Evolutionary conservation across 2,329 filamentous ascomycete species (phyloP), one percentile per base, ranked within the genome.

Genomic region (Aspergillus tamarii): DNA sequence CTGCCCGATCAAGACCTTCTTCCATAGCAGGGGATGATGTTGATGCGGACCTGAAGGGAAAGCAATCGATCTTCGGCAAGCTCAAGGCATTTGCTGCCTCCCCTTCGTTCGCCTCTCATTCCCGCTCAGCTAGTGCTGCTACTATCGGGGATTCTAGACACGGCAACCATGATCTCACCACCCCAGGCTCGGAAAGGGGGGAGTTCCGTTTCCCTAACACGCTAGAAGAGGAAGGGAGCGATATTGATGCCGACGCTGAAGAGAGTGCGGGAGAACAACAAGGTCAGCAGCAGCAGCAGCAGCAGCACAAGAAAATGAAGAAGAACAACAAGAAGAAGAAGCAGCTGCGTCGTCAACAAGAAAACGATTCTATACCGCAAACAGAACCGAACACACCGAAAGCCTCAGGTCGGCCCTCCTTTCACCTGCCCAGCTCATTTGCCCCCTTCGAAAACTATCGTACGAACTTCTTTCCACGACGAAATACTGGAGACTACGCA

Each of bases 191-290:
- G n/a, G 83, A 85, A 70, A 77, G 81, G 65, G 80, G 80, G 32
- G 79, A 81, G 34, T 80, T 83, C 54, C 81, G 82, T 62, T 81
- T 87, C 66, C 85, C 85, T 11, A 81, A 84, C 23, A 87, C 84
- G 1, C 75, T 88, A 61, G 77, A 81, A 48, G 85, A 87, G 67
- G 84, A 85, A 62, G 88, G 87, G 23, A 91, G 88, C 74, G 92
- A 94, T 75, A 88, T 84, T 16, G 89, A 91, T 72, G 89, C 91
- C 0, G 92, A 95, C 75, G 92, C 90, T 1, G 94, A 96, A 74
- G 92, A 95, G 74, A 96, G 93, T 52, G 91, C 89, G 0, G 92
- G 93, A 59, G 94, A 97, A 73, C 85, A 84, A n/a, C 80, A 80
- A 21, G 82, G 59, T 72, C 78, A 32, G 2, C 86, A 85, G 66